Evolutionary conservation across 345 rosid genomes (phyloP).

Genomic region (Populus euphratica): DNA sequence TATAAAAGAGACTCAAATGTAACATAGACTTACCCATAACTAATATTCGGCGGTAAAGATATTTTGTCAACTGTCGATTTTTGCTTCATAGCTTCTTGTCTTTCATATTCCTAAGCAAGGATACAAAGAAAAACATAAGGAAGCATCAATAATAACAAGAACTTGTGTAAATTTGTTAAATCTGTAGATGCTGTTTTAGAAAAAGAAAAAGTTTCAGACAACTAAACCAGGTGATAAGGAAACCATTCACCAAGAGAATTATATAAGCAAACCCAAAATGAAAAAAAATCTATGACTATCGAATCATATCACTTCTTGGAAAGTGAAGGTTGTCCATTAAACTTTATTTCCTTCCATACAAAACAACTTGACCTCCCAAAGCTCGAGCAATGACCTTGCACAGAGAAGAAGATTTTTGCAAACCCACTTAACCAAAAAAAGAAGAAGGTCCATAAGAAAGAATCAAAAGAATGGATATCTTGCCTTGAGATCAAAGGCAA

Average conservation of each 20-base stretch:
- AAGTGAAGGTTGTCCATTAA: background rate
- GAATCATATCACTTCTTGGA: background rate
- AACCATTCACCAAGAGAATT: background rate
- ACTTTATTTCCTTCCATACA: background rate
- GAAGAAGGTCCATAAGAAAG: background rate
- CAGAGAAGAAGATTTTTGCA: background rate
- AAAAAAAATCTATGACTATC: background rate
- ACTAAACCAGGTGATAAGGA: background rate
- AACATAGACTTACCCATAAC: constrained; percentile 55
- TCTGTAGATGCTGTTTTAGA: background rate
- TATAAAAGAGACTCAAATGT: background rate
- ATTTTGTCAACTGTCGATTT: constrained; percentile 55
- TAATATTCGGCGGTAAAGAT: constrained; percentile 56
- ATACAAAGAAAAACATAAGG: background rate
- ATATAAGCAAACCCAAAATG: background rate
- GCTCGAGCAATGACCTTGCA: background rate
- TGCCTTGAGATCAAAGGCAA: constrained; percentile 82
- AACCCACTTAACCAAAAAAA: background rate
- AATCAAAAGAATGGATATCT: constrained; percentile 15
- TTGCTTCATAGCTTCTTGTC: constrained; percentile 70
- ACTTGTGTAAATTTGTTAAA: background rate
- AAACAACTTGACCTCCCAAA: background rate
- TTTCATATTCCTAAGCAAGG: constrained; percentile 63
- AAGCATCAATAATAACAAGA: background rate
- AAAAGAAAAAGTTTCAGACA: background rate